Evolutionary conservation across 2,329 filamentous ascomycete genomes (phyloP), one percentile per base, ranked within the genome.

Genomic region (Sarocladiaceae sp.): DNA sequence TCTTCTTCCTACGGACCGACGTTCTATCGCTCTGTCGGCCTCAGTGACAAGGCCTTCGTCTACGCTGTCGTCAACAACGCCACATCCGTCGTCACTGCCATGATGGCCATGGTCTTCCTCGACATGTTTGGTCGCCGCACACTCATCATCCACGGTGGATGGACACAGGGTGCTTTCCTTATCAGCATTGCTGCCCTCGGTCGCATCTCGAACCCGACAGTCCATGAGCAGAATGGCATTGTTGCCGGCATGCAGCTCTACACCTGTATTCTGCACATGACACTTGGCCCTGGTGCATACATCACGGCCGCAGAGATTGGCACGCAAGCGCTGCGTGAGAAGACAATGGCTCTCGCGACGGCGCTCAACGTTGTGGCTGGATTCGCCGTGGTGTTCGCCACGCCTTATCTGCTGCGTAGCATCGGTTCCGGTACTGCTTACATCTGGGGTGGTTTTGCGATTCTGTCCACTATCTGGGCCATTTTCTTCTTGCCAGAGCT

Each of bases 261-360:
- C 31, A 44, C 48, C 6, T 45, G 34, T 33, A 48, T 50, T 15
- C 37, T 48, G 16, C 47, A 52, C 35, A 44, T 44, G 21, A 45
- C 50, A 1, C 29, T 50, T 1, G 48, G 47, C 5, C 50, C 48
- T 11, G 48, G 37, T n/a, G 48, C 50, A 2, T 52, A 53, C 27
- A 52, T 52, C 42, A 51, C 50, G 3, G 50, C 50, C 19, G 51
- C 51, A 4, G 51, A 53, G 44, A 40, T 53, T 15, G 50, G 48
- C 13, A 52, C 50, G 4, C 26, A 37, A 4, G 20, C 10, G 10
- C 16, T 53, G 2, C 50, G 50, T 13, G 51, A 53, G 33, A 52
- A 51, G 47, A 53, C 50, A 19, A 51, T 51, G 50, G 51, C 51
- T 7, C 9, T 51, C 31, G 26, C 50, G 13, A 52, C 50, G n/a